Conservation (phyloP, 345 rosid species). For the Camelina neglecta region DNA sequence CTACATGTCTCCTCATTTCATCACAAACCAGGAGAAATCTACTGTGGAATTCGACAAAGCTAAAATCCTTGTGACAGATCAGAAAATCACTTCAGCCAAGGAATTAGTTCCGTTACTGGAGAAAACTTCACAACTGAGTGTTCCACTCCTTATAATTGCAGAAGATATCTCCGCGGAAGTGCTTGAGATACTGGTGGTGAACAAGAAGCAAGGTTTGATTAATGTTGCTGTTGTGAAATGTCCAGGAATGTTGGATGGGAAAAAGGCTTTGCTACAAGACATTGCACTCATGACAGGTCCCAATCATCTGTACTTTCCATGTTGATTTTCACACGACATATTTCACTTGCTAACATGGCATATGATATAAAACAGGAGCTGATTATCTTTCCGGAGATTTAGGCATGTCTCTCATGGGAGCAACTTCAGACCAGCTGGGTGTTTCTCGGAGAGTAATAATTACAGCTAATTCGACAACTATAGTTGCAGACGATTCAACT, state of each 20-base stretch:
- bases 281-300: constrained; percentile 96
- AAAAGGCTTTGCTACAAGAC: constrained; percentile 87
- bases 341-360: constrained; percentile 28
- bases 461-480: constrained; percentile 76
- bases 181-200: constrained; percentile 70
- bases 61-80: constrained; percentile 80
- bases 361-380: constrained; percentile 58
- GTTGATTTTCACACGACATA: neutral
- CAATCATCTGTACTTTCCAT: neutral
- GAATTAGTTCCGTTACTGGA: constrained; percentile 76
- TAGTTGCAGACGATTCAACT: constrained; percentile 80
- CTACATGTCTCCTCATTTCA: constrained; percentile 77
- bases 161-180: constrained; percentile 76
- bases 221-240: constrained; percentile 86
- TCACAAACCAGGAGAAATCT: constrained; percentile 79
- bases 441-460: constrained; percentile 70
- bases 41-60: constrained; percentile 81
- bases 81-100: constrained; percentile 64
- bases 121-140: constrained; percentile 74
- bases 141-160: constrained; percentile 78
- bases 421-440: constrained; percentile 96
- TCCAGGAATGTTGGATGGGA: constrained; percentile 76
- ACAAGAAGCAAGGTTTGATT: constrained; percentile 74
- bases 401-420: constrained; percentile 58
- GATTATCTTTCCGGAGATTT: constrained; percentile 83